Conservation (phyloP, 2,329 filamentous ascomycete species). For the Dothiorella sarmentorum region DNA sequence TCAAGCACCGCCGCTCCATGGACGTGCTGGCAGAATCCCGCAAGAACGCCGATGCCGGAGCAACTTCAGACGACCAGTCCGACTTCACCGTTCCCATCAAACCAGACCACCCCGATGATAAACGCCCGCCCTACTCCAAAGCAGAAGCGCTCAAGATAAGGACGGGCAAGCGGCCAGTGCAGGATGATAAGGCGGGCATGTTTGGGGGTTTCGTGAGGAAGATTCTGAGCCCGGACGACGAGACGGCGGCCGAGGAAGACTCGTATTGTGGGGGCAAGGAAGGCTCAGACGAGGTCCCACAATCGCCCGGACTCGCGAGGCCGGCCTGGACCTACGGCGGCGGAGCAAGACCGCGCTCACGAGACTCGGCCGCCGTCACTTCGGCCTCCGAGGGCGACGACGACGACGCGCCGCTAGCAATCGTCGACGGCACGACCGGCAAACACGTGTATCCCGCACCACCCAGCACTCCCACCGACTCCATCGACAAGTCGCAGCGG, state of each 20-base stretch:
- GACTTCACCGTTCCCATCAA: background rate
- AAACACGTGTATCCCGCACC: background rate
- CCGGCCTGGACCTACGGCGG: no score
- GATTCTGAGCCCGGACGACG: background rate
- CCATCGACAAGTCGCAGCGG: background rate
- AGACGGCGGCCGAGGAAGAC: background rate
- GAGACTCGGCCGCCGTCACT: background rate
- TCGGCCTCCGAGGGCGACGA: background rate
- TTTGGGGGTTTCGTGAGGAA: background rate
- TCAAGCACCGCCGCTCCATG: background rate
- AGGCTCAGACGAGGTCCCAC: background rate
- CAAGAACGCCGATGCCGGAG: background rate
- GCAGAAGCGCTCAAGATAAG: background rate
- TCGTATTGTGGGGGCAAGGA: no score
- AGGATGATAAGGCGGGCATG: background rate
- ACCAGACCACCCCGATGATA: constrained; percentile 7
- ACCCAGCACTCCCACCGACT: background rate
- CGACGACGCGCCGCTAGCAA: background rate
- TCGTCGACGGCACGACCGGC: background rate
- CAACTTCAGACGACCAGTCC: background rate
- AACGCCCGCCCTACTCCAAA: background rate
- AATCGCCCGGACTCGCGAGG: no score
- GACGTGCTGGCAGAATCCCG: background rate
- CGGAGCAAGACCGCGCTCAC: background rate
- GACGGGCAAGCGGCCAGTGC: background rate